phyloP scores from a whole-genome alignment of 2,329 filamentous ascomycete genomes.

The Thielaviopsis musarum region DNA sequence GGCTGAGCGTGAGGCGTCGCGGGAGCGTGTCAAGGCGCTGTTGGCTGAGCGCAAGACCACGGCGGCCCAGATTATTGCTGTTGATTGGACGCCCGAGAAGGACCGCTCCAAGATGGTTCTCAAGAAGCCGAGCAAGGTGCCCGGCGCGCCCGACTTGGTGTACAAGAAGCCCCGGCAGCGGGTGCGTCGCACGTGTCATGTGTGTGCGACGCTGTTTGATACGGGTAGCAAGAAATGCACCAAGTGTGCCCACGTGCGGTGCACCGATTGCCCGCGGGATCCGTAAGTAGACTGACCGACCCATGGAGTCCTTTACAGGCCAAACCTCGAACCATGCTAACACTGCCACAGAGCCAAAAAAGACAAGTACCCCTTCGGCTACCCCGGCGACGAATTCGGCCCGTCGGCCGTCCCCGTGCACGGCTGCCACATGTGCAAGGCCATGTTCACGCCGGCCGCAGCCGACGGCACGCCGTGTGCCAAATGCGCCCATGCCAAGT shows the following conservation, averaged over 20 bases:
- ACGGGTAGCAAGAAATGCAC: constrained; percentile 44
- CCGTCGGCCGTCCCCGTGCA: constrained; percentile 34
- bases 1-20: constrained; percentile 34
- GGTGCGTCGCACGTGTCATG: constrained; percentile 59
- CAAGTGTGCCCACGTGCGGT: constrained; percentile 55
- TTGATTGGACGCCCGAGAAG: constrained; percentile 19
- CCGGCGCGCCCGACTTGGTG: constrained; percentile 51
- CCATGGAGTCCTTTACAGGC: too few relatives aligned
- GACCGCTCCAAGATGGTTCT: constrained; percentile 31
- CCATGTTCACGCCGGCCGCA: constrained; percentile 34
- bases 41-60: constrained; percentile 31
- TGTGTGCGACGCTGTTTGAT: constrained; percentile 48
- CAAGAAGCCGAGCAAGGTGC: constrained; percentile 44
- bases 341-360: constrained; percentile 38
- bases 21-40: constrained; percentile 29
- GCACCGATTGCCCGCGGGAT: constrained; percentile 64
- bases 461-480: constrained; percentile 37
- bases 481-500: constrained; percentile 44
- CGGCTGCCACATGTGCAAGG: constrained; percentile 46
- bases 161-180: constrained; percentile 57
- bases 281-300: constrained; percentile 42
- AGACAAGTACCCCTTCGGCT: constrained; percentile 52
- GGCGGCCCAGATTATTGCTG: constrained; percentile 24
- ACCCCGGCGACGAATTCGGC: constrained; percentile 48
- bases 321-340: constrained; percentile 5